Evolutionary conservation across 2,329 filamentous ascomycete genomes (phyloP), one percentile per base, ranked within the genome.

Genomic region (Hypomyces rosellus): DNA sequence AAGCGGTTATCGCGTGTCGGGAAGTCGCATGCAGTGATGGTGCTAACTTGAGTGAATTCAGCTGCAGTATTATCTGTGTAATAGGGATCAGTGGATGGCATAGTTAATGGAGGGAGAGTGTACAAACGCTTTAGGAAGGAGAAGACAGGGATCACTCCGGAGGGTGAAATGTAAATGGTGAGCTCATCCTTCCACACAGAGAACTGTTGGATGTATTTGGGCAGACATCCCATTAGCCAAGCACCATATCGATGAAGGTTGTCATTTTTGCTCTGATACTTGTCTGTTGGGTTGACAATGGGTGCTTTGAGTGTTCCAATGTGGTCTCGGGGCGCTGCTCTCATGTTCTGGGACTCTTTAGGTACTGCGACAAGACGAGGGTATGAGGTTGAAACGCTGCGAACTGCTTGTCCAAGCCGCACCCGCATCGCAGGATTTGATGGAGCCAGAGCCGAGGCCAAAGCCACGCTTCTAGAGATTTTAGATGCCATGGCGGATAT

Each of bases 101-200:
- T 6, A 38, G 45, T n/a, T 22, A 13, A 47, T 22, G 20, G 13
- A 47, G 25, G 34, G 15, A n/a, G 15, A 30, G 51, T 50, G 54
- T 44, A 63, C 66, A 51, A 65, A 83, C 81, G 82, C 75, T 97
- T 97, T 63, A 99, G 79, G 76, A 99, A 99, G 54, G 81, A 83
- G 71, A 99, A 91, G 63, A 95, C 87, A 37, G 93, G 93, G 60
- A 96, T 82, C 61, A 97, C 84, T 59, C 89, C 93, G 36, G 87
- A 74, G 1, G 93, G 93, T 44, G 89, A 78, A 65, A 97, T 93
- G 72, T 95, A 92, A 69, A 96, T 89, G 61, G 87, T 90, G 67
- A 99, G 83, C 73, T 99, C 93, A 68, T 99, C 93, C 76, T 99
- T 99, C 93, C 93, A 99, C 50, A 99, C 92, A 12, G 91, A 95